These are phyloP conservation scores for Amorphotheca resinae DNA, from an alignment of 495 filamentous ascomycete genomes.

Conservation along the genomic window DNA sequence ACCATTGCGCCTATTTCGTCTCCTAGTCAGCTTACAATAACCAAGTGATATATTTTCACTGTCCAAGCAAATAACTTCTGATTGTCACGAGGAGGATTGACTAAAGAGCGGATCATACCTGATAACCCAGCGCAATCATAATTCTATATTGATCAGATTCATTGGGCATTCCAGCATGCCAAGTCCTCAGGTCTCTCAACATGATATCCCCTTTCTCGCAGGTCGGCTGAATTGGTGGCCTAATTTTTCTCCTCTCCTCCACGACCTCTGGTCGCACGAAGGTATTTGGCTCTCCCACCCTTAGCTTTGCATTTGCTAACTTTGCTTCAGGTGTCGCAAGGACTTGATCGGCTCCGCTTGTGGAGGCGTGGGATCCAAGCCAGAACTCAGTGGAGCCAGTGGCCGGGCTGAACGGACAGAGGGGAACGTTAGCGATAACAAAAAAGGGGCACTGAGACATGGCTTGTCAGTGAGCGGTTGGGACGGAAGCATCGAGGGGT, in stretches of 20 bases:
- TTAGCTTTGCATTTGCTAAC: conserved; percentile 18
- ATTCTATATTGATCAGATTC: conserved; percentile 28
- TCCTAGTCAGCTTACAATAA: neutral
- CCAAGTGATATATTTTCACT: too few species aligned
- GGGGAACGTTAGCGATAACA: conserved; percentile 21
- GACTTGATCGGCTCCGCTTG: conserved; percentile 20
- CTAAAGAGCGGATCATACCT: conserved; percentile 11
- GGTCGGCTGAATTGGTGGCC: conserved; percentile 27
- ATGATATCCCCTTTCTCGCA: conserved; percentile 29
- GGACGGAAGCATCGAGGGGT: conserved; percentile 11
- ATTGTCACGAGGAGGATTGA: neutral
- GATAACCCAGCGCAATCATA: conserved; percentile 30
- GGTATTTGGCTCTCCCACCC: conserved; percentile 16
- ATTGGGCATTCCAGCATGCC: conserved; percentile 36
- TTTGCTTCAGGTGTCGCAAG: conserved; percentile 11
- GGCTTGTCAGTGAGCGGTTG: conserved; percentile 17
- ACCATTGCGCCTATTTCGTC: conserved; percentile 16
- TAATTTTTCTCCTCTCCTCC: conserved; percentile 22
- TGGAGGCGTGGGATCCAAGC: conserved; percentile 28
- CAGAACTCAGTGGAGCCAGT: conserved; percentile 35
- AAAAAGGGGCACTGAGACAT: conserved; percentile 23
- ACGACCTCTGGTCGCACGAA: conserved; percentile 17
- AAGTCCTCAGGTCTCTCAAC: conserved; percentile 30
- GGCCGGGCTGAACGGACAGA: conserved; percentile 19
- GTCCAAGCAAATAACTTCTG: neutral